phyloP scores from a whole-genome alignment of 805 yeast species.

The Candida nitratophila region DNA sequence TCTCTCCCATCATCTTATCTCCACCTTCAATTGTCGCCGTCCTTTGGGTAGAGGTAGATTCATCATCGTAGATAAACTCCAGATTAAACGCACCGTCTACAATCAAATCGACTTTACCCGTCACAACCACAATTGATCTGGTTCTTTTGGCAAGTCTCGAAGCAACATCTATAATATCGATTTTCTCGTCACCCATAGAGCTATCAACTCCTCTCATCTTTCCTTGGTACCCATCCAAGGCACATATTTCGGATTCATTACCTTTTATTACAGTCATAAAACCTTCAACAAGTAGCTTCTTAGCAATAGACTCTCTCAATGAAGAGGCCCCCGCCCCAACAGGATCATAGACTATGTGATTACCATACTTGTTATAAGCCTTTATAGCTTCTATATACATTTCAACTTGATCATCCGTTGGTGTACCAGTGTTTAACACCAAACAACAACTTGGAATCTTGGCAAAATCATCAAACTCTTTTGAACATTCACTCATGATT shows the following conservation, averaged over 20 bases:
- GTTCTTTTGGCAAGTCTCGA: constrained; percentile 40
- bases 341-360: constrained; percentile 78
- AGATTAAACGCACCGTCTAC: constrained; percentile 32
- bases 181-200: constrained; percentile 14
- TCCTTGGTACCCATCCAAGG: constrained; percentile 43
- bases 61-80: not conserved
- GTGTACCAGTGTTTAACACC: constrained; percentile 73
- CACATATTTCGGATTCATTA: constrained; percentile 70
- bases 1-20: constrained; percentile 49
- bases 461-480: constrained; percentile 66
- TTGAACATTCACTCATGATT: constrained; percentile 70
- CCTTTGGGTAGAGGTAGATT: constrained; percentile 1
- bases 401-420: constrained; percentile 34
- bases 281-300: constrained; percentile 46
- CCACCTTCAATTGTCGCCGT: constrained; percentile 46
- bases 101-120: constrained; percentile 54
- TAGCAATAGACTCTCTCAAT: constrained; percentile 44
- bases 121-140: constrained; percentile 59
- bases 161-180: constrained; percentile 33
- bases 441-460: constrained; percentile 45
- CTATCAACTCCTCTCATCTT: constrained; percentile 74
- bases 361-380: constrained; percentile 47
- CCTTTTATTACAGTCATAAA: constrained; percentile 71
- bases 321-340: constrained; percentile 87
- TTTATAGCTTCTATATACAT: constrained; percentile 44